phyloP scores from a whole-genome alignment of 2,329 filamentous ascomycete species.

The Cryphonectria nitschkei region DNA sequence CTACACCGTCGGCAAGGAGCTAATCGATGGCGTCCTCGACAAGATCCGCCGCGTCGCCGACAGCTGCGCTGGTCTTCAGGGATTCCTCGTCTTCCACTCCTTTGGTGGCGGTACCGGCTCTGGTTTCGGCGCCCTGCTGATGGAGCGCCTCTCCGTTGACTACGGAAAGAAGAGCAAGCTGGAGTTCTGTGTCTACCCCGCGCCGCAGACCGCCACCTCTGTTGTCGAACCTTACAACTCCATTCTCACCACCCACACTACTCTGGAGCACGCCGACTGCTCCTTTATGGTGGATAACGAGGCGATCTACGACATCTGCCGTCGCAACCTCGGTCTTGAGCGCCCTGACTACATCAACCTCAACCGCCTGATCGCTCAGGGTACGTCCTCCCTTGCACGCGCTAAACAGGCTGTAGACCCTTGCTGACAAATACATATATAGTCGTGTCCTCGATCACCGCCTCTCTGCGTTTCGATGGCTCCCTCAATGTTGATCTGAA shows the following conservation, averaged over 20 bases:
- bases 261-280: conserved; percentile 98
- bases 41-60: conserved; percentile 97
- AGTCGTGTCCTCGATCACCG: conserved; percentile 98
- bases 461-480: conserved; percentile 96
- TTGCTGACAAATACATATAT: conserved; percentile 35
- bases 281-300: conserved; percentile 99
- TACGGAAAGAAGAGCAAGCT: conserved; percentile 99
- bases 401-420: conserved; percentile 1
- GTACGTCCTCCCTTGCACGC: conserved; percentile 50
- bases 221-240: conserved; percentile 99
- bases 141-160: conserved; percentile 98
- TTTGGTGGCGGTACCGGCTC: conserved; percentile 99
- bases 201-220: conserved; percentile 93
- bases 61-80: conserved; percentile 96
- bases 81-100: conserved; percentile 99
- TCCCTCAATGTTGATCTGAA: conserved; percentile 99
- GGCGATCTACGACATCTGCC: conserved; percentile 99
- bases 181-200: conserved; percentile 99
- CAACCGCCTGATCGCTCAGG: conserved; percentile 97
- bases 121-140: conserved; percentile 95
- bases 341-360: conserved; percentile 98
- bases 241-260: conserved; percentile 98
- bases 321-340: conserved; percentile 95
- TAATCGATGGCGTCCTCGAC: conserved; percentile 97
- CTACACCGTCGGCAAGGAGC: conserved; percentile 99